Base-by-base conservation (phyloP, 2,329 filamentous ascomycete species). In the Magnaporthiopsis rhizophila region DNA sequence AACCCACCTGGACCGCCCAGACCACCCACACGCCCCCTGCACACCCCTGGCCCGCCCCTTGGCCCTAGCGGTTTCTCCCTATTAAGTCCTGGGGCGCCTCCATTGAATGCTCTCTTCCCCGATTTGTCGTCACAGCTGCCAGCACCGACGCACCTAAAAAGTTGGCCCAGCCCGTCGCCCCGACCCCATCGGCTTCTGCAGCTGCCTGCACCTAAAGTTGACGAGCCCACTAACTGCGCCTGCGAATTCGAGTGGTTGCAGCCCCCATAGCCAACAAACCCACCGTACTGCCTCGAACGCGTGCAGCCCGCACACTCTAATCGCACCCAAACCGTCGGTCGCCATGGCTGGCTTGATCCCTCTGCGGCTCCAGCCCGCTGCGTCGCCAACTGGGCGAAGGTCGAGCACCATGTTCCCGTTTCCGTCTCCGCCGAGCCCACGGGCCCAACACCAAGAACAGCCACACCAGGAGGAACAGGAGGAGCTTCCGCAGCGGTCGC, bases 311-410 rank as follows among this genome's bases (percentile, higher is more conserved):
- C 38, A 45, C 15, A 18, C 11, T 12, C 38, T 45, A 45, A 18
- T 45, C 38, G 38, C 59, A 24, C 12, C 59, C 26, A 61, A 38
- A 32, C 21, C 59, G 50, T 28, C 59, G 21, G 50, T 59, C 30
- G 62, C 60, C 3, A 70, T 69, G 68, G 64, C 66, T 4, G 69
- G 69, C 28, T 66, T 70, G 57, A 70, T 70, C 56, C 69, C 68
- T 36, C 61, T 69, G 18, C 66, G 66, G 65, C 66, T 70, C 15
- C 67, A 65, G 18, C 45, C 67, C 3, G 66, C 57, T 26, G 59
- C 65, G 56, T 38, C 60, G 13, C 28, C 60, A 11, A 26, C 65
- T 5, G 67, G 68, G 12, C 65, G 56, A 59, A 66, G 69, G 38
- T 53, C 68, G 21, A 68, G 66, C 38, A 7, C 38, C 38, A 45